A percentile compares a stretch with the other conserved stretches of the same genome.
These are phyloP conservation scores for Garcia nutans DNA, from an alignment of 345 rosid genomes.

Conservation along the genomic window DNA sequence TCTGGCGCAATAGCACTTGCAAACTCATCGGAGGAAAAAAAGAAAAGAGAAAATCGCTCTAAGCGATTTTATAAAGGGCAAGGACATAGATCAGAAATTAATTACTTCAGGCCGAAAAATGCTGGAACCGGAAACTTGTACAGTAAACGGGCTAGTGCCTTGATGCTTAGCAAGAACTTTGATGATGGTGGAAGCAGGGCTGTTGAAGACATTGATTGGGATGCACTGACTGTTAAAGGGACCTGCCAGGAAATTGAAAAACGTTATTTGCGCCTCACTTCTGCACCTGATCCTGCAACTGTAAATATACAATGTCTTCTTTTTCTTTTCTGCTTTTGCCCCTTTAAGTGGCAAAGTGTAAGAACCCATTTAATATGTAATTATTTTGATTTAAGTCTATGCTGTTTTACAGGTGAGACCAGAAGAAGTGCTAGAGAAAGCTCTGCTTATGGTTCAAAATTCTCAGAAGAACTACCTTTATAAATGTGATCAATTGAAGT, in stretches of 20 bases:
- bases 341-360: not conserved
- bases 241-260: conserved; percentile 95
- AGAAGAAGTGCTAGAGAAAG: conserved; percentile 91
- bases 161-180: conserved; percentile 64
- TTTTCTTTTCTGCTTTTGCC: conserved; percentile 2
- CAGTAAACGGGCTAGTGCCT: conserved; percentile 70
- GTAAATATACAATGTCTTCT: conserved; percentile 48
- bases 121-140: conserved; percentile 63
- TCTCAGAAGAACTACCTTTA: conserved; percentile 89
- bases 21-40: conserved; percentile 81
- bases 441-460: conserved; percentile 76
- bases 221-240: conserved; percentile 92
- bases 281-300: conserved; percentile 96
- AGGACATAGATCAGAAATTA: conserved; percentile 57
- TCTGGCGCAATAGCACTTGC: conserved; percentile 69
- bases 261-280: conserved; percentile 96
- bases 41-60: conserved; percentile 87
- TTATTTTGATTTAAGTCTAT: conserved; percentile 8
- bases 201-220: conserved; percentile 99
- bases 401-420: conserved; percentile 76
- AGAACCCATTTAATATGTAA: conserved; percentile 1
- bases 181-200: conserved; percentile 81
- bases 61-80: conserved; percentile 85
- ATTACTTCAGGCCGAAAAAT: conserved; percentile 56
- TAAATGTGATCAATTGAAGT: conserved; percentile 96